Percentiles rank a stretch among this genome's conserved stretches.
phyloP scores from a whole-genome alignment of 176 grass and related monocot genomes.

The Carex kokanica region DNA sequence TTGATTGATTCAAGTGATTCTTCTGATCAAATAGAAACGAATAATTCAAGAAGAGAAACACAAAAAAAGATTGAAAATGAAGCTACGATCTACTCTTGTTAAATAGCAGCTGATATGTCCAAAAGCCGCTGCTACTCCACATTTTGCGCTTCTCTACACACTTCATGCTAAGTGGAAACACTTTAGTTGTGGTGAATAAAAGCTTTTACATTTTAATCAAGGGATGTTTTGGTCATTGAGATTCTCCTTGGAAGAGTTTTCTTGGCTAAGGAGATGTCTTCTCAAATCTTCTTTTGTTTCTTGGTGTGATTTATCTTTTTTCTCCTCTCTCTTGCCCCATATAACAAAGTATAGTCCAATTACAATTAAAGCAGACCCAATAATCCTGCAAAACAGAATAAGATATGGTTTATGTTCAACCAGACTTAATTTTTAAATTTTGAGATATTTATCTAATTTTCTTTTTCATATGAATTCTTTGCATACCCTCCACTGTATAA shows the following conservation, averaged over 20 bases:
- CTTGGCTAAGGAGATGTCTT: constrained; percentile 42
- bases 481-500: constrained; percentile 66
- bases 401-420: not conserved
- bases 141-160: constrained; percentile 4
- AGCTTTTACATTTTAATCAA: constrained; percentile 9
- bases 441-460: not conserved
- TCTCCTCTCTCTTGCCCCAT: constrained; percentile 58
- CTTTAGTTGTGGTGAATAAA: not conserved
- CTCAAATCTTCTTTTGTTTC: constrained; percentile 34
- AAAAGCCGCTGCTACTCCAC: not conserved
- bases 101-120: constrained; percentile 10
- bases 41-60: not conserved
- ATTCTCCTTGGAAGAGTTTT: constrained; percentile 22
- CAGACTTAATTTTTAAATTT: not conserved
- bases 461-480: not conserved
- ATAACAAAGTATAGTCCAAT: constrained; percentile 62
- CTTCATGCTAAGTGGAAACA: constrained; percentile 6
- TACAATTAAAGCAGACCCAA: constrained; percentile 48
- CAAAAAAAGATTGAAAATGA: not conserved
- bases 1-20: not conserved
- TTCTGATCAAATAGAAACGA: constrained; percentile 18
- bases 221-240: constrained; percentile 19
- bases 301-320: constrained; percentile 30
- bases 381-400: constrained; percentile 38
- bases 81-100: constrained; percentile 6